Base-by-base conservation (phyloP, 1,139 yeast species). In the Trichomonascaceae sp. region DNA sequence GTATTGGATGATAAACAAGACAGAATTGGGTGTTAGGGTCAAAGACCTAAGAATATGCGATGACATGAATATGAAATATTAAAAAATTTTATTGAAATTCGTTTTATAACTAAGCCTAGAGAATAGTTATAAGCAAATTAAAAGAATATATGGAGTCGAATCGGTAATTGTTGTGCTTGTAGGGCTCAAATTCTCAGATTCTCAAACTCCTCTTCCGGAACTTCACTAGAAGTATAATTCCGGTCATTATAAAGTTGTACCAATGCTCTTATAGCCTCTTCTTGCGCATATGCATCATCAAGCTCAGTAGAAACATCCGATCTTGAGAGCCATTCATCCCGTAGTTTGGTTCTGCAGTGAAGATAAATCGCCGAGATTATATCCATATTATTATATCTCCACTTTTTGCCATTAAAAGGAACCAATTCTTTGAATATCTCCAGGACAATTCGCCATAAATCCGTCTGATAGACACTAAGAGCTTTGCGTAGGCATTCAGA, bases 361-460 rank as follows among this genome's bases (percentile, higher is more conserved):
- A 93, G 71, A 65, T 87, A 93, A 1, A 93, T 90, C 58, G 87
- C 84, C 0, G 97, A 89, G 7, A 95, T 88, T 54, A 93, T 74
- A 62, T 90, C 96, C 98, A 95, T 93, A 66, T 93, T 95, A 60
- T 83, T 80, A 13, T 90, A 81, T 62, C 90, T 85, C 99, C 99
- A 93, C 68, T 91, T 90, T 57, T 95, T 82, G 18, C 97, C 97
- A 62, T 88, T 91, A 68, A 85, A 89, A 0, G 98, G 97, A 0
- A 91, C 84, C 51, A 90, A 77, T 58, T 88, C 85, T 67, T 88
- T 90, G 57, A 91, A 74, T 1, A 70, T 78, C 63, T 83, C 85
- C 60, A 91, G 73, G 2, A 87, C 83, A 1, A 95, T 90, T 47
- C 73, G 74, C 70, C 87, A 84, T 30, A 90, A 69, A n/a, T 78